A percentile compares a stretch with the other conserved stretches of the same genome.
These are phyloP conservation scores for Torrubiellomyces zombiae DNA, from an alignment of 2,329 filamentous ascomycete species.

Conservation along the genomic window DNA sequence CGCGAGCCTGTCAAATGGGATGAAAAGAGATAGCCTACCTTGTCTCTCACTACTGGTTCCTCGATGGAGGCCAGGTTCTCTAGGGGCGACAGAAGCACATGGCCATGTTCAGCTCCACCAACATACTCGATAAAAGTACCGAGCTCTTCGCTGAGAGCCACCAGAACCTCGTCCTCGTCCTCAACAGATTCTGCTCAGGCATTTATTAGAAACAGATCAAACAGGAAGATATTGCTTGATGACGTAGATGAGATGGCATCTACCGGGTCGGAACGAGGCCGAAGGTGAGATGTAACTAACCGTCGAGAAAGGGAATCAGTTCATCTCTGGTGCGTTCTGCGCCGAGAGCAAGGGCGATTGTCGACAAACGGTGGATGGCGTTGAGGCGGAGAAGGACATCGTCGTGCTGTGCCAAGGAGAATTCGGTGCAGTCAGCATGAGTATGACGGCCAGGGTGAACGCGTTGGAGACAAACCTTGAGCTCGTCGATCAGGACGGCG, in stretches of 20 bases:
- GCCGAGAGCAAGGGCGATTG: constrained; percentile 90
- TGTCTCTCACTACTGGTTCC: constrained; percentile 92
- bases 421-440: constrained; percentile 11
- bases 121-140: constrained; percentile 96
- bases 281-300: constrained; percentile 36
- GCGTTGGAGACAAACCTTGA: constrained; percentile 52
- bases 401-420: constrained; percentile 53
- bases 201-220: constrained; percentile 3
- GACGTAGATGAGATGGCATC: too few species aligned
- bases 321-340: constrained; percentile 95
- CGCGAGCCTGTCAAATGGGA: background rate
- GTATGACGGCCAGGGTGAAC: constrained; percentile 4
- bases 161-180: constrained; percentile 96
- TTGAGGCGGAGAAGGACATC: constrained; percentile 96
- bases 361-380: constrained; percentile 94
- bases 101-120: constrained; percentile 80
- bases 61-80: constrained; percentile 98
- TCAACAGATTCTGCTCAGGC: constrained; percentile 72
- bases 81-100: constrained; percentile 89
- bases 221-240: too few species aligned
- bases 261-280: too few species aligned
- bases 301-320: constrained; percentile 96
- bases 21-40: constrained; percentile 41
- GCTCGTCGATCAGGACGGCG: constrained; percentile 97
- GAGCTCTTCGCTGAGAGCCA: constrained; percentile 90